These are phyloP conservation scores for Phytophthora pluvialis DNA, from an alignment of 352 stramenopile genomes.

Conservation along the genomic window DNA sequence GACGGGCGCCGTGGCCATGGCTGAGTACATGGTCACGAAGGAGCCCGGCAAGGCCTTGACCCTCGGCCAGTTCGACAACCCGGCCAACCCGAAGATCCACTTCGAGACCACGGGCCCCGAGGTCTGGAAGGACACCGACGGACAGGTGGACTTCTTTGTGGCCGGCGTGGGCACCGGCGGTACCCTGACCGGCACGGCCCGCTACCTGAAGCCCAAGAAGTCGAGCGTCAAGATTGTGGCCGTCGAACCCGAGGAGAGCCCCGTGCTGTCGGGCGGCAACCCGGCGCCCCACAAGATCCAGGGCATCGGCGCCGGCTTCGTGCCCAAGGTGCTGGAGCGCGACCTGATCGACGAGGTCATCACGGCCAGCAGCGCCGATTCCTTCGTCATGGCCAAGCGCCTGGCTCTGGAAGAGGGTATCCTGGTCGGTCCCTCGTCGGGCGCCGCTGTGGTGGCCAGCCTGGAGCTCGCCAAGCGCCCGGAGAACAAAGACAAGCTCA, in stretches of 20 bases:
- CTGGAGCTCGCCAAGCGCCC: conserved; percentile 81
- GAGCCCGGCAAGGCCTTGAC: conserved; percentile 76
- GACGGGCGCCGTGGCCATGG: conserved; percentile 80
- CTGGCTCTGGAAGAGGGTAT: conserved; percentile 87
- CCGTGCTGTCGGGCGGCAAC: conserved; percentile 82
- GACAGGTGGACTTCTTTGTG: conserved; percentile 88
- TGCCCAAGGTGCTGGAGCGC: conserved; percentile 79
- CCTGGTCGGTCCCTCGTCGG: conserved; percentile 86
- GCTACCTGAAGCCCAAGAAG: conserved; percentile 92
- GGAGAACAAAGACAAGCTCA: conserved; percentile 88
- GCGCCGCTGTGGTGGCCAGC: conserved; percentile 85
- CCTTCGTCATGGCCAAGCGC: conserved; percentile 89
- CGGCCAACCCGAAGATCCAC: conserved; percentile 95
- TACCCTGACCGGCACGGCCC: conserved; percentile 85
- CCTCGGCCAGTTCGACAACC: conserved; percentile 97
- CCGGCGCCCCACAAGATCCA: conserved; percentile 87
- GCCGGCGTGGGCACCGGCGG: conserved; percentile 87
- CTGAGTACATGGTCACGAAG: conserved; percentile 77
- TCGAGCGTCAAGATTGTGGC: conserved; percentile 80
- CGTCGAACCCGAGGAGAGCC: conserved; percentile 85
- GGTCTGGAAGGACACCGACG: conserved; percentile 89
- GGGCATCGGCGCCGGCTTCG: conserved; percentile 87
- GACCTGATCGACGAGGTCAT: conserved; percentile 92
- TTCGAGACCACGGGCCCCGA: conserved; percentile 89
- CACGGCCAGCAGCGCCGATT: conserved; percentile 77